Evolutionary conservation across 164 flowering plant genomes (phyloP).

Genomic region (Magnolia officinalis): DNA sequence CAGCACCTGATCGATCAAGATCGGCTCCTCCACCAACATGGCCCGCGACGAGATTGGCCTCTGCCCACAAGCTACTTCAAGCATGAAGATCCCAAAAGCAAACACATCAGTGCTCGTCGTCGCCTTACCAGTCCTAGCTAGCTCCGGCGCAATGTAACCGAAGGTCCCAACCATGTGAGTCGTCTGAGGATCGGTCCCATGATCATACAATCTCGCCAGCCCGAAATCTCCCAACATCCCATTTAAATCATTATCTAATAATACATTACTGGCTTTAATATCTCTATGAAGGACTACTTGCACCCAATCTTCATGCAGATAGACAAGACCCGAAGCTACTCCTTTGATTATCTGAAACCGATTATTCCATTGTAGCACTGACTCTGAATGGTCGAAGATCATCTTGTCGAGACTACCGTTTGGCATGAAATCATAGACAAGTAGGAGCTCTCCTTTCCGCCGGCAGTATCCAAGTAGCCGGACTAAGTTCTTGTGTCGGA

Average conservation of each 20-base stretch:
- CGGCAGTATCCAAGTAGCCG: conserved; percentile 46
- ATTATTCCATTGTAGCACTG: conserved; percentile 27
- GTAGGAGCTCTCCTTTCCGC: conserved; percentile 40
- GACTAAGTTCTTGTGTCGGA: conserved; percentile 50
- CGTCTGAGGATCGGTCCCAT: conserved; percentile 26
- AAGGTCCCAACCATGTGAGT: conserved; percentile 37
- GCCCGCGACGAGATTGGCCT: conserved; percentile 22
- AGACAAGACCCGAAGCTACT: conserved; percentile 31
- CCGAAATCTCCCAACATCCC: conserved; percentile 42
- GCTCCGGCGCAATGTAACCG: conserved; percentile 43
- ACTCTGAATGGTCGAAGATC: conserved; percentile 2
- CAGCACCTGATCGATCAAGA: conserved; percentile 31
- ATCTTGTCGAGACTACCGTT: conserved; percentile 51
- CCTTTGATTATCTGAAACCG: conserved; percentile 32
- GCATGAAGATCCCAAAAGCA: conserved; percentile 34
- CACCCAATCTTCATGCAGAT: conserved; percentile 40
- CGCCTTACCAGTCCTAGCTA: conserved; percentile 27
- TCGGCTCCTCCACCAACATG: not conserved
- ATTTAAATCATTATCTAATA: conserved; percentile 30
- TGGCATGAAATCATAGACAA: conserved; percentile 56
- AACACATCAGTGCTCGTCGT: conserved; percentile 33
- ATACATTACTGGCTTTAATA: conserved; percentile 35
- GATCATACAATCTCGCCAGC: conserved; percentile 32
- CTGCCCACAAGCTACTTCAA: conserved; percentile 39
- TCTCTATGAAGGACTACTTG: conserved; percentile 40